Base-by-base conservation (phyloP, 192 early-diverging fungal species). In the Blastocladiella britannica region DNA sequence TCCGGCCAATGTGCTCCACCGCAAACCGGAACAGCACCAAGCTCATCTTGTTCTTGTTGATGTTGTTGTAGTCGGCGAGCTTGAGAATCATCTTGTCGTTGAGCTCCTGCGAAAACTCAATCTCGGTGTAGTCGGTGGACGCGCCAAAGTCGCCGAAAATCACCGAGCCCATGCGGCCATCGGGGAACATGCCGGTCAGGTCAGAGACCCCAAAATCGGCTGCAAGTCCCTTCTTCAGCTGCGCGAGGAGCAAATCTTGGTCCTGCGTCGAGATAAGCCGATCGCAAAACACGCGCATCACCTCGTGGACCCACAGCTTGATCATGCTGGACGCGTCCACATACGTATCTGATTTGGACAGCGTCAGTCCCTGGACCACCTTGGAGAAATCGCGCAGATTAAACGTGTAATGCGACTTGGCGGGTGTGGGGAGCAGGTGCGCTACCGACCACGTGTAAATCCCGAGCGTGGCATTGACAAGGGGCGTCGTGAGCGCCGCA, bases 321-420 rank as follows among this genome's bases (percentile, higher is more conserved):
- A 99, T 82, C 20, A 99, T 67, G 3, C 84, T 86, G 63, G 93
- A 87, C 4, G 87, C 72, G 43, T 69, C 68, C 30, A 86, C 68
- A 2, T 74, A 59, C 58, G 97, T 94, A 53, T 85, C 67, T 8
- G 86, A 77, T 51, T 82, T 83, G 4, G 89, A 88, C 62, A 93
- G 90, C 66, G 81, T 92, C 28, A 99, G 93, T 66, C 94, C 96
- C 53, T 92, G 83, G 58, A 91, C 80, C 93, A 93, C 97, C 26
- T 94, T 83, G 1, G 94, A 97, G 63, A 99, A 76, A 76, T 99
- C 96, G 72, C 96, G 87, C 57, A 94, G 93, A 62, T 87, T 91
- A 70, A 97, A 99, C 59, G 97, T 87, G 60, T 97, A 99, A 69
- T 99, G 96, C 1, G 93, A 88, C 70, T 99, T 94, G 63, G 86